These are phyloP conservation scores for Debaryomycetaceae sp. DNA, from an alignment of 1,139 yeast species.

Conservation along the genomic window DNA sequence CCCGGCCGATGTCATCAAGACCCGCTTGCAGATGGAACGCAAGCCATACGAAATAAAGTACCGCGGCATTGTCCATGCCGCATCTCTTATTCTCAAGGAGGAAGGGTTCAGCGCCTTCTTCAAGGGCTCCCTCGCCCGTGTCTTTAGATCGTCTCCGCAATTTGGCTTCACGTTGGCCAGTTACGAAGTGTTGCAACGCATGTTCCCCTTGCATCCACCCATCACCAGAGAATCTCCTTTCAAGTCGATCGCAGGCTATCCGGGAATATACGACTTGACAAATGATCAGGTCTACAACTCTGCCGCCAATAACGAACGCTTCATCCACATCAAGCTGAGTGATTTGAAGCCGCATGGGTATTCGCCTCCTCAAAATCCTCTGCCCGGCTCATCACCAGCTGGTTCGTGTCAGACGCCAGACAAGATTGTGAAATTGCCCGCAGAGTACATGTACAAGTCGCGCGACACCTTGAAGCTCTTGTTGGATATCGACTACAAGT, in stretches of 20 bases:
- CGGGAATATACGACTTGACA: constrained; percentile 36
- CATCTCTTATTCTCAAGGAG: constrained; percentile 58
- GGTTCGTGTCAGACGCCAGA: constrained; percentile 13
- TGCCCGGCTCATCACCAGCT: constrained; percentile 2
- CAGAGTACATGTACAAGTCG: constrained; percentile 47
- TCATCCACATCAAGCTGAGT: constrained; percentile 25
- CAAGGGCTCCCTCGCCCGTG: constrained; percentile 95
- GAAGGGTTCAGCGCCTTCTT: constrained; percentile 76
- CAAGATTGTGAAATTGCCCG: constrained; percentile 33
- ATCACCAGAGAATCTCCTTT: constrained; percentile 34
- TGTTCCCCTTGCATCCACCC: constrained; percentile 38
- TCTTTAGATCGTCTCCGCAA: constrained; percentile 92
- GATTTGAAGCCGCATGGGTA: constrained; percentile 2
- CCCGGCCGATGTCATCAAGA: constrained; percentile 93
- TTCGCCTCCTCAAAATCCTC: not conserved
- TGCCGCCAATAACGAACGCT: constrained; percentile 23
- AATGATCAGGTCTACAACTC: constrained; percentile 36
- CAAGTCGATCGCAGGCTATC: constrained; percentile 36
- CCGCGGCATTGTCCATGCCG: constrained; percentile 69
- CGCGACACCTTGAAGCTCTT: constrained; percentile 53
- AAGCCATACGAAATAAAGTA: constrained; percentile 70
- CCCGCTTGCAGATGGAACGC: constrained; percentile 83
- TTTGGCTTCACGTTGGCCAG: constrained; percentile 97
- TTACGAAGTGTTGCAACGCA: constrained; percentile 63
- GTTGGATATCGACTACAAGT: constrained; percentile 53